Evolutionary conservation across 2,329 filamentous ascomycete genomes (phyloP), one percentile per base, ranked within the genome.

Genomic region (Pestalotiopsis sp.): DNA sequence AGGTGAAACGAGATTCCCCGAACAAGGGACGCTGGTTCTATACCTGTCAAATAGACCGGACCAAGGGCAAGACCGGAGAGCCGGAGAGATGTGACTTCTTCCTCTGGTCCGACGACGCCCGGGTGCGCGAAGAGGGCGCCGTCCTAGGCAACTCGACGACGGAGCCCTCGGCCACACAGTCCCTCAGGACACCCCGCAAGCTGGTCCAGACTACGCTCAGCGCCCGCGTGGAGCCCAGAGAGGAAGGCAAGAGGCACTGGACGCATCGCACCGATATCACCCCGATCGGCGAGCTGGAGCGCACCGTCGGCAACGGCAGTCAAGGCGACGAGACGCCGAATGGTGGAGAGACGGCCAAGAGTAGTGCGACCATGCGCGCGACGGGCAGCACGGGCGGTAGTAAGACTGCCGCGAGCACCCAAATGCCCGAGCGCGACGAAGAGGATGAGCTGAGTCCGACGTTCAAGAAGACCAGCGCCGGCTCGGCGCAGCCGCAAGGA

Each of bases 1-100:
- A 83, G 63, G 83, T 85, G 3, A 86, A 82, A 70, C 87, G 85
- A 72, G 80, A 84, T 58, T 80, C 81, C 4, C 73, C 76, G 38
- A 89, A 89, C 71, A 79, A 85, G 63, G 86, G 86, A n/a, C 78
- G 79, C 69, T 81, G 80, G 76, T 87, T 89, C 77, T 88, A 86
- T 69, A 83, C 81, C 2, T 90, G 87, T 71, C 85, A 86, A 73
- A 80, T 82, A 66, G 73, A 79, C n/a, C 76, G 77, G 38, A 73
- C 79, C n/a, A 70, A 72, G 65, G 79, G 81, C 25, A 78, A 80
- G 58, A 45, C 68, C 2, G 68, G 66, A 14, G 45, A 63, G 11
- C 68, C 68, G 20, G 61, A 56, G 3, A 75, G 80, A 31, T 91
- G 89, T 73, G 80, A 80, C 0, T 88, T 90, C 77, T 90, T 89